phyloP scores from a whole-genome alignment of 73 alveolate genomes.

The Breviolum minutum region DNA sequence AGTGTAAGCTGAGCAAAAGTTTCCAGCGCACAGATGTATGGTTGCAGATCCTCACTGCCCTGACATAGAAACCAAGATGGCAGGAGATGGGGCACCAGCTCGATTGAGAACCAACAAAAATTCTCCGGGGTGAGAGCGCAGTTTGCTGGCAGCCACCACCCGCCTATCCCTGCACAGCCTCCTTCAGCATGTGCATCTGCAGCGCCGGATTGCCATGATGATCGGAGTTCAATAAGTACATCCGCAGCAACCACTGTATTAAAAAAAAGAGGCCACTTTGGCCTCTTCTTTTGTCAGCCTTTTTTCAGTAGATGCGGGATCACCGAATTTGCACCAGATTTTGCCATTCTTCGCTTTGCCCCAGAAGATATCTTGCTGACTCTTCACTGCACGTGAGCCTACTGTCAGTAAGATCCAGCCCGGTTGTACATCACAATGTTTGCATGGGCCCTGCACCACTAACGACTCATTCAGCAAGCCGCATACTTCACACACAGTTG shows the following conservation, averaged over 20 bases:
- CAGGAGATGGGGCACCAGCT: neutral
- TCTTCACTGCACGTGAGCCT: neutral
- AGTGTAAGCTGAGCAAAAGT: conserved; percentile 12
- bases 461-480: neutral
- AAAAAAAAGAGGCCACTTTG: neutral
- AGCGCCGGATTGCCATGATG: neutral
- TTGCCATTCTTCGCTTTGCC: neutral
- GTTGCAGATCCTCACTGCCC: neutral
- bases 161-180: neutral
- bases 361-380: neutral
- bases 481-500: neutral
- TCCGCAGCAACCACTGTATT: neutral
- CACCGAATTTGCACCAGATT: conserved; percentile 34
- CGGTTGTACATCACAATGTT: neutral
- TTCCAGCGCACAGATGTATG: conserved; percentile 13
- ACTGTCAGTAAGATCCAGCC: conserved; percentile 33
- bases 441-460: neutral
- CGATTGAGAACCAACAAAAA: neutral
- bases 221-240: neutral
- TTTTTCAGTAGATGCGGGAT: neutral
- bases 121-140: neutral
- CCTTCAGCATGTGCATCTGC: conserved; percentile 56
- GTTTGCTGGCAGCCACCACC: conserved; percentile 2
- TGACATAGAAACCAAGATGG: neutral
- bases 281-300: neutral